Evolutionary conservation across 1,139 yeast species (phyloP).

Genomic region (Hansenula lynferdii): DNA sequence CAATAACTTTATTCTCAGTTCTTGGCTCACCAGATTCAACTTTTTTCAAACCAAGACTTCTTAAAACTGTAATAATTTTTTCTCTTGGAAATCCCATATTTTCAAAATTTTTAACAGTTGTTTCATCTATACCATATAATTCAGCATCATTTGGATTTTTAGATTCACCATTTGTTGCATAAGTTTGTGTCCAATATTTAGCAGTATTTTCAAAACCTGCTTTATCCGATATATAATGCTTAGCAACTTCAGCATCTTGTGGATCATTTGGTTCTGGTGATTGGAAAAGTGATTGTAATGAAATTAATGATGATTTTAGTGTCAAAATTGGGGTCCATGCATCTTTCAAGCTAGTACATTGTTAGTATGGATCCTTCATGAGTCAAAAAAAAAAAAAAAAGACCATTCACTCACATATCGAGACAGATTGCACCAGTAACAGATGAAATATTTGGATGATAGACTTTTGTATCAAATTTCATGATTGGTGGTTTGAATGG

Average conservation of each 20-base stretch:
- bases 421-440: slow-evolving; percentile 98
- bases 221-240: slow-evolving; percentile 68
- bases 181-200: slow-evolving; percentile 79
- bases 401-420: slow-evolving; percentile 49
- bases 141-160: slow-evolving; percentile 45
- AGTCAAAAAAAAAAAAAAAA: background rate
- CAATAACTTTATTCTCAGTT: slow-evolving; percentile 70
- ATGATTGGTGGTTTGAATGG: slow-evolving; percentile 95
- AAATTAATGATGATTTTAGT: slow-evolving; percentile 81
- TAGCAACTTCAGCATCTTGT: slow-evolving; percentile 96
- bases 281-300: slow-evolving; percentile 86
- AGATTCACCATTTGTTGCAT: slow-evolving; percentile 42
- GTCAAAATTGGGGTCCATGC: slow-evolving; percentile 99
- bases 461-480: slow-evolving; percentile 88
- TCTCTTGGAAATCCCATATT: slow-evolving; percentile 85
- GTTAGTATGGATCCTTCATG: too few species aligned
- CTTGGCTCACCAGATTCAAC: slow-evolving; percentile 60
- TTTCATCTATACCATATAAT: slow-evolving; percentile 71
- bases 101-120: slow-evolving; percentile 66
- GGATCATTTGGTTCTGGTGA: slow-evolving; percentile 97
- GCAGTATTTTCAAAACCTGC: slow-evolving; percentile 81
- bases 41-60: slow-evolving; percentile 69
- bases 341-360: slow-evolving; percentile 44
- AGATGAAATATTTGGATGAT: slow-evolving; percentile 96
- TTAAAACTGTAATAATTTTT: slow-evolving; percentile 66